Percentiles rank a stretch among this genome's conserved stretches.
These are phyloP conservation scores for Cystobasidium onofrii DNA, from an alignment of 768 basidiomycete species.

Conservation along the genomic window DNA sequence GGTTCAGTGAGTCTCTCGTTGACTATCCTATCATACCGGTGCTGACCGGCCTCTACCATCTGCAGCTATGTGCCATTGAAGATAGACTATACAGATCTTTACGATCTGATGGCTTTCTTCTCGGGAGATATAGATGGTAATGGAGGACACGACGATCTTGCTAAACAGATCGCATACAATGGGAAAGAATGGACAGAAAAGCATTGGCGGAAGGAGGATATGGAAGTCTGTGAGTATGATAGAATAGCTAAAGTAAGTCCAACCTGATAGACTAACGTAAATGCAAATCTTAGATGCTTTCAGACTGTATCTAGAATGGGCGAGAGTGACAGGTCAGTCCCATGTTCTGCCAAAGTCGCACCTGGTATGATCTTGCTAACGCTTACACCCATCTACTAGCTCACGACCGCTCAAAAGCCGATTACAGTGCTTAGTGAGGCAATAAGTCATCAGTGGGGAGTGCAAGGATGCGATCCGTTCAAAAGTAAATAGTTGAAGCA, in stretches of 20 bases:
- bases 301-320: slow-evolving; percentile 43
- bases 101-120: slow-evolving; percentile 68
- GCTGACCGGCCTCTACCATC: background rate
- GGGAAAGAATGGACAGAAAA: slow-evolving; percentile 47
- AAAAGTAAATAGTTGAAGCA: too few species aligned
- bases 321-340: slow-evolving; percentile 29
- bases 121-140: slow-evolving; percentile 57
- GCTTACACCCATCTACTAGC: background rate
- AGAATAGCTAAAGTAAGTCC: too few species aligned
- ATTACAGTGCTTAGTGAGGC: background rate
- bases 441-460: background rate
- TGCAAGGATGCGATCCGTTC: too few species aligned
- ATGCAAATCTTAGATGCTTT: slow-evolving; percentile 36
- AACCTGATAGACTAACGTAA: background rate
- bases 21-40: background rate
- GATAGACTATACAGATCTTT: slow-evolving; percentile 47
- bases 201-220: slow-evolving; percentile 42
- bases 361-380: background rate
- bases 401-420: background rate
- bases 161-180: slow-evolving; percentile 53
- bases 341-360: too few species aligned
- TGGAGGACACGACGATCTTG: slow-evolving; percentile 58
- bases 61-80: slow-evolving; percentile 42
- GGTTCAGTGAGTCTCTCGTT: slow-evolving; percentile 47
- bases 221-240: slow-evolving; percentile 40